Conservation (phyloP, 2,329 filamentous ascomycete species). For the Falciphora oryzae region DNA sequence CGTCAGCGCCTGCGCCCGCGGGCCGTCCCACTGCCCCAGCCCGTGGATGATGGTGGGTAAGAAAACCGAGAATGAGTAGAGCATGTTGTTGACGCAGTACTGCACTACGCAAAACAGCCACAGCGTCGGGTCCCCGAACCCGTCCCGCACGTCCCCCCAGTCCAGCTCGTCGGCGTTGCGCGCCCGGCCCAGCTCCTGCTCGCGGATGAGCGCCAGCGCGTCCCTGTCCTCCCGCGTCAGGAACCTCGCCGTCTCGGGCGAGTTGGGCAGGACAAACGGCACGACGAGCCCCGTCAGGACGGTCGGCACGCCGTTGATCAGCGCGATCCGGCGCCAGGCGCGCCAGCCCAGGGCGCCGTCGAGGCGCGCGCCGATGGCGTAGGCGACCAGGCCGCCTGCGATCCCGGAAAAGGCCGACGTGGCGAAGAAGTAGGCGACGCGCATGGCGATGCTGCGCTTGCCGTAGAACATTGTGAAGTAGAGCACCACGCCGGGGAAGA, state of each 20-base stretch:
- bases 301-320: conserved; percentile 50
- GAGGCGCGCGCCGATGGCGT: conserved; percentile 54
- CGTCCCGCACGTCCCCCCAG: conserved; percentile 44
- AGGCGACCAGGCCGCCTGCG: conserved; percentile 59
- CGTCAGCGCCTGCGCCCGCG: conserved; percentile 56
- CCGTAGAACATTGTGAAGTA: conserved; percentile 63
- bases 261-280: conserved; percentile 53
- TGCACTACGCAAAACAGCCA: conserved; percentile 54
- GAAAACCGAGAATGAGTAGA: conserved; percentile 64
- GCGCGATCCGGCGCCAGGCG: conserved; percentile 65
- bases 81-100: conserved; percentile 58
- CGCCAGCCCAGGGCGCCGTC: conserved; percentile 48
- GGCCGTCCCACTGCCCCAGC: conserved; percentile 49
- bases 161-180: conserved; percentile 17
- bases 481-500: conserved; percentile 18
- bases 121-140: conserved; percentile 57
- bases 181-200: conserved; percentile 10
- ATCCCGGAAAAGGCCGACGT: conserved; percentile 57
- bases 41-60: conserved; percentile 63
- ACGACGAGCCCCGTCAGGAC: conserved; percentile 48
- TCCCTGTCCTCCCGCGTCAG: conserved; percentile 43
- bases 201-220: conserved; percentile 30
- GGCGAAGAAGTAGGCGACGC: conserved; percentile 58
- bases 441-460: conserved; percentile 53
- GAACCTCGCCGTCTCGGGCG: conserved; percentile 52